Conservation (phyloP, 495 filamentous ascomycete genomes). For the Parmelia sp. region DNA sequence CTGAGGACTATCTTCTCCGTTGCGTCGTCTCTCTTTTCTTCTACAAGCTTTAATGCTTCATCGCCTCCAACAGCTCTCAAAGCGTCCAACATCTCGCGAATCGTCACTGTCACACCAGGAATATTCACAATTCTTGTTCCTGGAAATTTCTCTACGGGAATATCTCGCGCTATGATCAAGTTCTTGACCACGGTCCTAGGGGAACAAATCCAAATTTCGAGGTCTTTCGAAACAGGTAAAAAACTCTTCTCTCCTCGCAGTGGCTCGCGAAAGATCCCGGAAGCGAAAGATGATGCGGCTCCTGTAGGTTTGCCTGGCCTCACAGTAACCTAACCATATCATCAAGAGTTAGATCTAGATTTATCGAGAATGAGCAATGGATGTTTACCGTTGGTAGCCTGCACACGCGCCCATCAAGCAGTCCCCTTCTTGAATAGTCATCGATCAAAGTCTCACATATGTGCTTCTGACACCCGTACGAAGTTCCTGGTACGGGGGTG, state of each 20-base stretch:
- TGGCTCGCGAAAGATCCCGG: conserved; percentile 65
- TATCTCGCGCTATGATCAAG: conserved; percentile 53
- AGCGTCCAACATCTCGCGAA: conserved; percentile 71
- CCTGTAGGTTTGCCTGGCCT: conserved; percentile 66
- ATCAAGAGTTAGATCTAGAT: neutral
- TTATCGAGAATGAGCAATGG: neutral
- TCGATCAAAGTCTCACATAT: conserved; percentile 68
- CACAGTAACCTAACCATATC: conserved; percentile 41
- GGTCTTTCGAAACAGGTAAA: conserved; percentile 51
- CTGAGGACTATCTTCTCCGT: conserved; percentile 66
- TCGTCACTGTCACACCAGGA: conserved; percentile 63
- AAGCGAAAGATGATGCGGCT: conserved; percentile 70
- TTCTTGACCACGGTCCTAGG: conserved; percentile 65
- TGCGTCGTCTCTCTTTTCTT: conserved; percentile 58
- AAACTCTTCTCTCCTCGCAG: conserved; percentile 58
- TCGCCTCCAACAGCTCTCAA: conserved; percentile 63
- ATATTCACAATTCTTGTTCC: conserved; percentile 60
- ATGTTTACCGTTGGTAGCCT: conserved; percentile 63
- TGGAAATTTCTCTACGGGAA: conserved; percentile 49
- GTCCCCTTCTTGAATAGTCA: conserved; percentile 65
- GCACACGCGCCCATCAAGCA: conserved; percentile 58
- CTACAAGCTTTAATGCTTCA: conserved; percentile 56
- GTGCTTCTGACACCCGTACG: conserved; percentile 75
- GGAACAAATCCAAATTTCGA: conserved; percentile 59
- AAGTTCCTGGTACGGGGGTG: conserved; percentile 58